Conservation (phyloP, 1,284 basidiomycete genomes). For the Takashimella tepidaria region DNA sequence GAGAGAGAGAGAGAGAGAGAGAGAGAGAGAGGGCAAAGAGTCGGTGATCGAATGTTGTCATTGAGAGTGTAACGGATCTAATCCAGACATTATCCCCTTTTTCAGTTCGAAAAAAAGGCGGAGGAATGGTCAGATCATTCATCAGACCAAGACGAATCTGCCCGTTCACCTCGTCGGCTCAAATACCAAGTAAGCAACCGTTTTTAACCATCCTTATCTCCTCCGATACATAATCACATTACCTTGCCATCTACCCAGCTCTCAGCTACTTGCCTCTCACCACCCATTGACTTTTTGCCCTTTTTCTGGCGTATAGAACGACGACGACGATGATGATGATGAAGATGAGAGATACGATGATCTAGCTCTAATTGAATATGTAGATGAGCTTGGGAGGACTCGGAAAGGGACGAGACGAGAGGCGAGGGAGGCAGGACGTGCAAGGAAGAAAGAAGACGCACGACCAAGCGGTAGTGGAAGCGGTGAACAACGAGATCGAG, state of each 20-base stretch:
- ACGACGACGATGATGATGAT: conserved; percentile 48
- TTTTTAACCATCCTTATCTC: not conserved
- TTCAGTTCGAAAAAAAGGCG: conserved; percentile 70
- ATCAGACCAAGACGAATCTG: conserved; percentile 37
- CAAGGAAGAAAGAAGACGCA: conserved; percentile 6
- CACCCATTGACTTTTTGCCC: no score
- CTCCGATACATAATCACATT: no score
- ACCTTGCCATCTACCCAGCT: no score
- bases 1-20: conserved; percentile 3
- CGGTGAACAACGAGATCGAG: conserved; percentile 16
- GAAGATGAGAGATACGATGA: conserved; percentile 34
- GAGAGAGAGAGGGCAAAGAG: no score
- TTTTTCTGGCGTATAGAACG: not conserved
- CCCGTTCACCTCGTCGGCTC: conserved; percentile 4
- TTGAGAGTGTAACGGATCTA: no score
- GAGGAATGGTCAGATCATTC: conserved; percentile 43
- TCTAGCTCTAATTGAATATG: conserved; percentile 40
- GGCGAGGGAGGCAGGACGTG: conserved; percentile 33
- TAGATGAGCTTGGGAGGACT: conserved; percentile 47
- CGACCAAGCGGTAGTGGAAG: conserved; percentile 3
- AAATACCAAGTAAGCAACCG: not conserved
- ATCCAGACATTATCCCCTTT: no score
- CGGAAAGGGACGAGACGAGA: conserved; percentile 40
- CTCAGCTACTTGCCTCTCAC: no score
- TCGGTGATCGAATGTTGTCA: no score